Evolutionary conservation across 164 flowering plant species (phyloP), one percentile per base, ranked within the genome.

Genomic region (Magnolia changhungtana): DNA sequence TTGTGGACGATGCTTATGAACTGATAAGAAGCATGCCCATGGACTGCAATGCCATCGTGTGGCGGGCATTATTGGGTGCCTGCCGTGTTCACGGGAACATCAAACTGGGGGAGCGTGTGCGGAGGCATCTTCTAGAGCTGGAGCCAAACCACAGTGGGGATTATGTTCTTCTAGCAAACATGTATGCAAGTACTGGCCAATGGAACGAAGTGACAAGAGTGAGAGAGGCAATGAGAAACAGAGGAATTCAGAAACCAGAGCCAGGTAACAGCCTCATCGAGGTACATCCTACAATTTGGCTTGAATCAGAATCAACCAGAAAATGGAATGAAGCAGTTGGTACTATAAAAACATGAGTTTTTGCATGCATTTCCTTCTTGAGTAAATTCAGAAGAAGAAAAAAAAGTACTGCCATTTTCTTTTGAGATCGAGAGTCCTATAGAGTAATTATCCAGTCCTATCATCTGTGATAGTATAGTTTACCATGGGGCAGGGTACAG

Each of bases 61-160:
- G 90, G 91, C 78, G 91, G 79, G 79, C 93, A 8, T 75, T 89
- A 75, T 81, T 92, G 69, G 88, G 85, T 16, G 86, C 89, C 0
- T 89, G 92, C 80, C 75, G 81, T 31, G 31, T 87, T 50, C 90
- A 87, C 71, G 90, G 88, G 68, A 72, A 90, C 29, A 52, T 87
- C 24, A 85, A 83, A 50, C 78, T 90, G 21, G 92, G 84, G 23
- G 89, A 88, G 81, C 50, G 23, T n/a, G 90, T 87, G 51, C 76
- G 88, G 72, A 80, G 59, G 67, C 84, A 82, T 67, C 81, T 92
- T 45, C 59, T 82, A 75, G 82, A 86, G 74, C 50, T 90, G 67
- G 92, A 88, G 77, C 91, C 96, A 8, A 82, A 83, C 64, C 89
- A 91, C 70, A 85, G 90, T 74, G 86, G 89, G 66, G 91, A 91